Base-by-base conservation (phyloP, 352 stramenopile species). In the Phytophthora cajani region DNA sequence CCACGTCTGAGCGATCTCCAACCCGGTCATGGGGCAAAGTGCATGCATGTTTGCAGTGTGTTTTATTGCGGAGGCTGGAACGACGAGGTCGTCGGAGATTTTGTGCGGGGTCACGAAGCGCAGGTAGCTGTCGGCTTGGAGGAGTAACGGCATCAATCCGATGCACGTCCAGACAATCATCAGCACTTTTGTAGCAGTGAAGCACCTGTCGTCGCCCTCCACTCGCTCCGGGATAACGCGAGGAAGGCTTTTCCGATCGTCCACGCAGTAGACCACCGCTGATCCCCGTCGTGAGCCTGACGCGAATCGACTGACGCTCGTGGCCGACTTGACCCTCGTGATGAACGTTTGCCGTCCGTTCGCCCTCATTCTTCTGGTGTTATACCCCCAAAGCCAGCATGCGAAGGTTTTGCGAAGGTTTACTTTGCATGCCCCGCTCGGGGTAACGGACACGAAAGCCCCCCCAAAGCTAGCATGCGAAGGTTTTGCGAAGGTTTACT, bases 1-100 rank as follows among this genome's bases (percentile, higher is more conserved):
- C 59, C 63, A 74, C 5, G 63, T 44, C 5, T 49, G 42, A 6
- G 65, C 58, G 50, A 72, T 72, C 16, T 62, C 56, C 11, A 72
- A 46, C 10, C 63, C 65, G 19, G 50, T 11, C 19, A 67, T 49
- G 10, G 58, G 65, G 42, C 58, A 72, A 49, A 47, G 17, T 9
- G 12, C 33, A 10, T 52, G 33, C 27, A 72, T 51, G 12, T 63
- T 32, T 3, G 56, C 5, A 5, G 27, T 67, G 21, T 58, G 27
- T 19, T 58, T 51, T 27, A 30, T 47, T 12, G 50, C 42, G 2
- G 33, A 23, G 11, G 21, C 2, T 12, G 46, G 52, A 2, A 62
- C 38, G 21, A 67, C 38, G 12, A 67, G 44, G 3, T 66, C 58
- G 46, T 72, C 25, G 10, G 38, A 56, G 21, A 63, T 56, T 23